These are phyloP conservation scores for Kazachstania kunashirensis DNA, from an alignment of 805 yeast genomes.

Conservation along the genomic window DNA sequence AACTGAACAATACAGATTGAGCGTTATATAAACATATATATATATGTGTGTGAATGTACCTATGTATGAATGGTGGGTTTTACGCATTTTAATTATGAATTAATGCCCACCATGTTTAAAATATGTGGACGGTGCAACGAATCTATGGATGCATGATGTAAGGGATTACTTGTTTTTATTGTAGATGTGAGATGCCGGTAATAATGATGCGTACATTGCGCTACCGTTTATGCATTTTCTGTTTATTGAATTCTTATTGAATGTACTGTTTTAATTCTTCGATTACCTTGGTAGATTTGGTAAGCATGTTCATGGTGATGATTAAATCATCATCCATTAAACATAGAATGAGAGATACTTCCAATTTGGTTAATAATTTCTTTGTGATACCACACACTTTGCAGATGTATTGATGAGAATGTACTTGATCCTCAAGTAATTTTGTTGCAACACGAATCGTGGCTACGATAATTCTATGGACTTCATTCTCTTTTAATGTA, in stretches of 20 bases:
- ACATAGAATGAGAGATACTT: constrained; percentile 11
- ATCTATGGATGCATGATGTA: no score
- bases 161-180: no score
- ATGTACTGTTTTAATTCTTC: constrained; percentile 3
- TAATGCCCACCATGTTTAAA: no score
- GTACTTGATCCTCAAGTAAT: constrained; percentile 35
- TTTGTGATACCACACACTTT: constrained; percentile 36
- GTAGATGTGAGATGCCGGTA: no score
- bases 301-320: constrained; percentile 10
- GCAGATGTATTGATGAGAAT: constrained; percentile 36
- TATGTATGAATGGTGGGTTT: no score
- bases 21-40: no score
- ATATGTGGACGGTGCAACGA: no score
- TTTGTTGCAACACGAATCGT: constrained; percentile 37
- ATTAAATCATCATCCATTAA: constrained; percentile 12
- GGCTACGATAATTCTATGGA: constrained; percentile 37
- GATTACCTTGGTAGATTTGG: constrained; percentile 8
- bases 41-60: no score
- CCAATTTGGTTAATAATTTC: constrained; percentile 16
- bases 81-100: no score
- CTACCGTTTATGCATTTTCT: no score
- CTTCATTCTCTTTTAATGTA: constrained; percentile 32
- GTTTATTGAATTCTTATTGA: not conserved
- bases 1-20: no score
- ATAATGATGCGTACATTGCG: no score